Evolutionary conservation across 495 filamentous ascomycete species (phyloP), one percentile per base, ranked within the genome.

Genomic region (Entonaema liquescens): DNA sequence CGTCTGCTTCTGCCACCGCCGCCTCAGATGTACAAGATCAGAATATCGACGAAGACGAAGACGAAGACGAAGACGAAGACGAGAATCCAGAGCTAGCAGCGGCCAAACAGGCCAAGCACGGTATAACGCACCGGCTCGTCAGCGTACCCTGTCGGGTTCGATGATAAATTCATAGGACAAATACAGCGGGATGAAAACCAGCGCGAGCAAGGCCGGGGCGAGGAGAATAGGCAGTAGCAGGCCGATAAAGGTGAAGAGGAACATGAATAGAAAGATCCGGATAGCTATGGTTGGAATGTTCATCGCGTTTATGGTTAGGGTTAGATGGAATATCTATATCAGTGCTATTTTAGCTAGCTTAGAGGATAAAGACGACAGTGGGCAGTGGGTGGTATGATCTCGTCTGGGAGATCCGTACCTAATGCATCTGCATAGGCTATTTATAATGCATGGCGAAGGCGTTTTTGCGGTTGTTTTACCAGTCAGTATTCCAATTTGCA

Each of bases 91-190:
- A 57, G 57, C n/a, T 53, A n/a, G 44, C 55, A 0, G 50, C 40
- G 2, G 54, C 42, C 1, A 25, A 59, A 70, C 5, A 56, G 11
- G 73, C 71, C 1, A 75, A 61, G 36, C 53, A 62, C 59, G 66
- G 69, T 23, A 66, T 77, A 52, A 52, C 55, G 9, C 75, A 77
- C 47, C 40, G 65, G 8, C 35, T 77, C 29, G 74, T 78, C 35
- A 78, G 74, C 28, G 70, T 78, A 13, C 38, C 65, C 5, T 76
- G 74, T 29, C 59, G 29, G 59, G 19, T 42, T 52, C 6, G 17
- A 7, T 13, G 26, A 0, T 5, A 23, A 47, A 47, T 11, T 11
- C 4, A 12, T 3, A 19, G 31, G 7, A 33, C 11, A 49, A 49
- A 53, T 11, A 57, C 55, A 44, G 44, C 9, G 68, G 36, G 40